These are phyloP conservation scores for Ilyonectria mors-panacis DNA, from an alignment of 2,329 filamentous ascomycete species.

Conservation along the genomic window DNA sequence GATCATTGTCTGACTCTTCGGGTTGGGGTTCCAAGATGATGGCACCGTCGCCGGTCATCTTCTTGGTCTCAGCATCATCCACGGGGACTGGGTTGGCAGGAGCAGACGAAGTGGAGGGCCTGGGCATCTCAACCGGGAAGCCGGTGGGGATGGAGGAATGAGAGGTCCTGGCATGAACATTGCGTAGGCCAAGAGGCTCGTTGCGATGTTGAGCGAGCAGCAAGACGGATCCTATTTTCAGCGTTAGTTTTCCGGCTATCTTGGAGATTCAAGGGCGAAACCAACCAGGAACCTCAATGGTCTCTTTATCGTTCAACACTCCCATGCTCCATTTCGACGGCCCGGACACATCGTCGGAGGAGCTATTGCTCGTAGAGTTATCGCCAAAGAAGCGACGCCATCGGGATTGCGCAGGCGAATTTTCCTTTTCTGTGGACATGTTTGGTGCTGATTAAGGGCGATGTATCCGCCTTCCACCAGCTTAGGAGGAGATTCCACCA, in stretches of 20 bases:
- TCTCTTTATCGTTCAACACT: conserved; percentile 85
- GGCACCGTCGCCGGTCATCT: conserved; percentile 84
- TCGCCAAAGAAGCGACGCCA: conserved; percentile 43
- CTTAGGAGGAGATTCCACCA: neutral
- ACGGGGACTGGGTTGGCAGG: conserved; percentile 24
- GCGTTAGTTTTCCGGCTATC: conserved; percentile 24
- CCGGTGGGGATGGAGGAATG: conserved; percentile 70
- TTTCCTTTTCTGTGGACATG: conserved; percentile 38
- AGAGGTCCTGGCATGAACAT: conserved; percentile 70
- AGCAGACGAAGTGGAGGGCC: conserved; percentile 46
- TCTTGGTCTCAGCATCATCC: conserved; percentile 65
- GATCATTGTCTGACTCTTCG: conserved; percentile 91
- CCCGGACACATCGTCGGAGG: conserved; percentile 30
- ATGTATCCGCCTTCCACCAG: neutral
- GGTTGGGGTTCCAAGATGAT: conserved; percentile 94
- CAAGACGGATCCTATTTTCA: conserved; percentile 68
- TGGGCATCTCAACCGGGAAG: conserved; percentile 55
- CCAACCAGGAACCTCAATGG: conserved; percentile 89
- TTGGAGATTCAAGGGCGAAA: neutral
- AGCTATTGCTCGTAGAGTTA: conserved; percentile 21
- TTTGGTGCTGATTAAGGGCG: neutral
- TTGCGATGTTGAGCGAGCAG: conserved; percentile 70
- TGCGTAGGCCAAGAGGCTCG: conserved; percentile 71
- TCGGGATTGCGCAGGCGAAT: conserved; percentile 18
- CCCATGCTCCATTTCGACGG: conserved; percentile 75